phyloP scores from a whole-genome alignment of 495 filamentous ascomycete genomes.

The Staphylotrichum longicolle region DNA sequence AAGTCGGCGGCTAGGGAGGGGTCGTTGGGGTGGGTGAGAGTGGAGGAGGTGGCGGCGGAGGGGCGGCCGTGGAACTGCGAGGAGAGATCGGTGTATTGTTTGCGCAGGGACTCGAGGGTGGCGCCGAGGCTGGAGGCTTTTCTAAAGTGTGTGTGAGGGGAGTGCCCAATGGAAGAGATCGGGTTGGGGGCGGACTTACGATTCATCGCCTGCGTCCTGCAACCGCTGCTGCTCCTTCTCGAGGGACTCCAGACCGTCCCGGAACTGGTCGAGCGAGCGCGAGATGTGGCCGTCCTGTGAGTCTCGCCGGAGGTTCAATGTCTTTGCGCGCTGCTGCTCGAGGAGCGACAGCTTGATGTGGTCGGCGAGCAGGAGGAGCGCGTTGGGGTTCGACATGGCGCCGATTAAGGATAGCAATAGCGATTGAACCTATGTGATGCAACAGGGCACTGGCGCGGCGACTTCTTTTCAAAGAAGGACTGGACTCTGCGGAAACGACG shows the following conservation, averaged over 20 bases:
- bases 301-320: slow-evolving; percentile 73
- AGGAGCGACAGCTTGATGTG: slow-evolving; percentile 77
- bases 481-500: background rate
- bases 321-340: slow-evolving; percentile 86
- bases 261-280: slow-evolving; percentile 79
- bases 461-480: too few relatives aligned
- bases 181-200: slow-evolving; percentile 34
- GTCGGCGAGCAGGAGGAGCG: slow-evolving; percentile 72
- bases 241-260: slow-evolving; percentile 74
- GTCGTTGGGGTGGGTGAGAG: slow-evolving; percentile 63
- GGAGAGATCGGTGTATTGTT: slow-evolving; percentile 58
- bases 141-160: slow-evolving; percentile 31
- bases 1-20: slow-evolving; percentile 65
- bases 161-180: background rate
- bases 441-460: too few relatives aligned
- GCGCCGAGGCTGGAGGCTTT: slow-evolving; percentile 46
- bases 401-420: background rate
- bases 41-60: slow-evolving; percentile 45
- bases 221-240: slow-evolving; percentile 64
- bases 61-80: slow-evolving; percentile 62
- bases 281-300: slow-evolving; percentile 88
- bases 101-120: slow-evolving; percentile 52
- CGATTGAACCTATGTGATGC: background rate
- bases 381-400: slow-evolving; percentile 56
- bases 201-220: slow-evolving; percentile 58